These are phyloP conservation scores for Telopea speciosissima DNA, from an alignment of 177 flowering plant genomes.

Conservation along the genomic window DNA sequence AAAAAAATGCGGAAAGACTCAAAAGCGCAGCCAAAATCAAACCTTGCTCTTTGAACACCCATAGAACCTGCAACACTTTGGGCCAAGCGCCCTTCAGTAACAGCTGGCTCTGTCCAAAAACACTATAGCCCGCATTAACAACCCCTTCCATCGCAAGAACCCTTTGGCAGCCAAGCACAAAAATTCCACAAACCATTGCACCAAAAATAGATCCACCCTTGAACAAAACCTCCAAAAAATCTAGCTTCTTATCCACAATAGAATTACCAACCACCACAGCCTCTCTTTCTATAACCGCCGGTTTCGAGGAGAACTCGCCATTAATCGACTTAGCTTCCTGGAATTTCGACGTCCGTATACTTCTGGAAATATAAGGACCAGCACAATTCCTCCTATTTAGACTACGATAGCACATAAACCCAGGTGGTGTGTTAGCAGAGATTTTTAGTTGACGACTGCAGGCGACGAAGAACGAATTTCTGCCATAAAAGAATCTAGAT, in stretches of 20 bases:
- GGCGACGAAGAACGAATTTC: slow-evolving; percentile 12
- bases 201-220: slow-evolving; percentile 42
- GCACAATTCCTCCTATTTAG: slow-evolving; percentile 6
- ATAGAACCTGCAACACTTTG: slow-evolving; percentile 55
- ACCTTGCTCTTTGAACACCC: slow-evolving; percentile 75
- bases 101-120: slow-evolving; percentile 40
- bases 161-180: slow-evolving; percentile 43
- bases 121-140: slow-evolving; percentile 42
- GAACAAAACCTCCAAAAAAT: slow-evolving; percentile 24
- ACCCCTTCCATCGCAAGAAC: slow-evolving; percentile 63
- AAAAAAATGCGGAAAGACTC: slow-evolving; percentile 90
- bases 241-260: slow-evolving; percentile 13
- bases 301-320: slow-evolving; percentile 8
- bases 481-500: slow-evolving; percentile 10
- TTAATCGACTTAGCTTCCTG: slow-evolving; percentile 1
- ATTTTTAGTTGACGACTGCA: slow-evolving; percentile 14
- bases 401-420: slow-evolving; percentile 5
- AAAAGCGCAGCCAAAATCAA: slow-evolving; percentile 69
- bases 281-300: slow-evolving; percentile 3
- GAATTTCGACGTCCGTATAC: slow-evolving; percentile 2
- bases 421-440: slow-evolving; percentile 7
- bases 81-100: slow-evolving; percentile 61
- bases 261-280: slow-evolving; percentile 4
- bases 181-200: slow-evolving; percentile 54
- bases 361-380: slow-evolving; percentile 6